Percentiles rank a stretch among this genome's conserved stretches.
phyloP scores from a whole-genome alignment of 306 rosid genomes.

The Vigna radiata region DNA sequence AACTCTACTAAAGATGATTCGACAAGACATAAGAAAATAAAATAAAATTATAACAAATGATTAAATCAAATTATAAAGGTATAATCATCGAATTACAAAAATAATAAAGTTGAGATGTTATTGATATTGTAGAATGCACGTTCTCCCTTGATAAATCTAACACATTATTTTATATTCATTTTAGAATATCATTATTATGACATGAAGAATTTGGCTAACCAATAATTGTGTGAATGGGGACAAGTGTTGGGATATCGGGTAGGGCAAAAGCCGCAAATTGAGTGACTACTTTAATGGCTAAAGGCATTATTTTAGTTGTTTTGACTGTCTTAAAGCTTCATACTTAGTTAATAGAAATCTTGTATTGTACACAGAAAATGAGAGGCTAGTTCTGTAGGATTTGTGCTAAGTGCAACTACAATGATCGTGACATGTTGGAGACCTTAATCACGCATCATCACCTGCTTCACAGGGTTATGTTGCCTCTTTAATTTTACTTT shows the following conservation, averaged over 20 bases:
- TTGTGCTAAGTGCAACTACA: not conserved
- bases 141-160: too few species aligned
- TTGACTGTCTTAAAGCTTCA: constrained; percentile 39
- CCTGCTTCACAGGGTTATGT: not conserved
- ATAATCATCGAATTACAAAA: too few species aligned
- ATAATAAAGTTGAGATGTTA: too few species aligned
- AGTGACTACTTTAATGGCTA: not conserved
- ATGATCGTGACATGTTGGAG: not conserved
- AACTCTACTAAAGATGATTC: too few species aligned
- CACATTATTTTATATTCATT: too few species aligned
- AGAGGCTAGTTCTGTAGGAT: not conserved
- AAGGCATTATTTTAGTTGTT: not conserved
- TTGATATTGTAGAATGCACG: too few species aligned
- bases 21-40: too few species aligned
- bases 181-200: not conserved
- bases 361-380: constrained; percentile 6
- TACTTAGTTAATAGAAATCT: not conserved
- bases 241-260: constrained; percentile 34
- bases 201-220: constrained; percentile 10
- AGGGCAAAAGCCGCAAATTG: constrained; percentile 22
- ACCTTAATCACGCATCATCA: constrained; percentile 7
- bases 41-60: too few species aligned
- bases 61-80: too few species aligned
- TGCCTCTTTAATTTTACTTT: not conserved
- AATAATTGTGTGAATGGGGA: constrained; percentile 17